Evolutionary conservation across 176 grass and related monocot genomes (phyloP).

Genomic region (Secale cereale): DNA sequence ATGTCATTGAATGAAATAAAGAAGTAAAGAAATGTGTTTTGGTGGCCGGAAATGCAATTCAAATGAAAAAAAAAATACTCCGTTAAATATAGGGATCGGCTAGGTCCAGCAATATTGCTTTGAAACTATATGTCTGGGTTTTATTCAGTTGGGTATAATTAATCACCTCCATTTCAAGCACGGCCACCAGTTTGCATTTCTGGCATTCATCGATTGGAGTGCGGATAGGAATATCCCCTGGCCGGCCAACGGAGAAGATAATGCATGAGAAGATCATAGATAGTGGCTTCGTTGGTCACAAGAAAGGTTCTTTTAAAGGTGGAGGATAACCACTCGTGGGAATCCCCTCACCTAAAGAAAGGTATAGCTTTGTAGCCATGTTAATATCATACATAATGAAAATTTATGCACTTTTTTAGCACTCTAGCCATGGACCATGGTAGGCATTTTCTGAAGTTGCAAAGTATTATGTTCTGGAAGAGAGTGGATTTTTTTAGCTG

Average conservation of each 20-base stretch:
- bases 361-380: slow-evolving; percentile 4
- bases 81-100: too few species aligned
- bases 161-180: neutral
- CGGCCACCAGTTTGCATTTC: neutral
- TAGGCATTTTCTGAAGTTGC: neutral
- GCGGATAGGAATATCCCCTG: slow-evolving; percentile 45
- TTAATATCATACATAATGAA: neutral
- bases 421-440: neutral
- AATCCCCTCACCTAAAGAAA: slow-evolving; percentile 48
- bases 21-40: too few species aligned
- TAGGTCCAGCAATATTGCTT: too few species aligned
- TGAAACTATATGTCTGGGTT: neutral
- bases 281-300: too few species aligned
- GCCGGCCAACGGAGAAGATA: slow-evolving; percentile 49
- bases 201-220: slow-evolving; percentile 23
- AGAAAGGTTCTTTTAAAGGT: neutral
- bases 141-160: neutral
- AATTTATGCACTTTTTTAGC: neutral
- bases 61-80: too few species aligned
- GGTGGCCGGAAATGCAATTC: too few species aligned
- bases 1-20: too few species aligned
- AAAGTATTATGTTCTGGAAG: neutral
- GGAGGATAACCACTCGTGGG: slow-evolving; percentile 31
- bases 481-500: too few species aligned
- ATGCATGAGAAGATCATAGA: too few species aligned